Percentiles rank a stretch among this genome's conserved stretches.
These are phyloP conservation scores for Exophiala oligosperma DNA, from an alignment of 2,329 filamentous ascomycete species.

Conservation along the genomic window DNA sequence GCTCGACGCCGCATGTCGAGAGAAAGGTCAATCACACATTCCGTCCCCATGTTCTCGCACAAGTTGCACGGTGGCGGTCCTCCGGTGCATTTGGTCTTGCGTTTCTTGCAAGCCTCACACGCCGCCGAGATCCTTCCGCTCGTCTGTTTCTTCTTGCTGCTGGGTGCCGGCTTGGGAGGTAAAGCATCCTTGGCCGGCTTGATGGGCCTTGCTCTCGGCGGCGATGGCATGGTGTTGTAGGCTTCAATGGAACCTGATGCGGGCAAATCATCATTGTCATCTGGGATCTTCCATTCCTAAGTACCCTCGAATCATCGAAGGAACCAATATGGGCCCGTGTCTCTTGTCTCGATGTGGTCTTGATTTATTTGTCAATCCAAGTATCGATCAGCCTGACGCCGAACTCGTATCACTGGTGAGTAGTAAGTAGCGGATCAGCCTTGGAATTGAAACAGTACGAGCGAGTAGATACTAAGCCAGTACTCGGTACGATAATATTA, in stretches of 20 bases:
- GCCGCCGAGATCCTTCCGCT: slow-evolving; percentile 22
- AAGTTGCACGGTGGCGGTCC: slow-evolving; percentile 26
- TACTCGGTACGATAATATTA: too few species aligned
- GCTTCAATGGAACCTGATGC: neutral
- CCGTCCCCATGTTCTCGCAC: slow-evolving; percentile 20
- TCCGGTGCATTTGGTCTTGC: slow-evolving; percentile 26
- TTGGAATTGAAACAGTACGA: too few species aligned
- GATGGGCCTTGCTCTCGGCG: slow-evolving; percentile 6
- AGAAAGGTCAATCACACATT: slow-evolving; percentile 26
- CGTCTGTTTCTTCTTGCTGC: slow-evolving; percentile 9
- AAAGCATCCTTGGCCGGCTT: slow-evolving; percentile 19
- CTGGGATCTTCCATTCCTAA: too few species aligned
- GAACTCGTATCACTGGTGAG: too few species aligned
- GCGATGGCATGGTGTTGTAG: slow-evolving; percentile 10
- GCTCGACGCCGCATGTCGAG: slow-evolving; percentile 25
- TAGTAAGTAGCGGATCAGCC: too few species aligned
- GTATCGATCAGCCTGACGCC: too few species aligned
- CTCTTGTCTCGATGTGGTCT: too few species aligned
- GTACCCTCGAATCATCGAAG: too few species aligned
- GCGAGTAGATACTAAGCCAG: too few species aligned
- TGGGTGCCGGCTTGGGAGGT: slow-evolving; percentile 4
- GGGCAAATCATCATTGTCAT: too few species aligned
- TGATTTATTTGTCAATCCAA: too few species aligned
- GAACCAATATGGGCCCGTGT: too few species aligned
- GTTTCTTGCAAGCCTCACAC: slow-evolving; percentile 27